Percentiles rank a stretch among this genome's conserved stretches.
These are phyloP conservation scores for Oryza glaberrima DNA, from an alignment of 176 grass and related monocot species.

Conservation along the genomic window DNA sequence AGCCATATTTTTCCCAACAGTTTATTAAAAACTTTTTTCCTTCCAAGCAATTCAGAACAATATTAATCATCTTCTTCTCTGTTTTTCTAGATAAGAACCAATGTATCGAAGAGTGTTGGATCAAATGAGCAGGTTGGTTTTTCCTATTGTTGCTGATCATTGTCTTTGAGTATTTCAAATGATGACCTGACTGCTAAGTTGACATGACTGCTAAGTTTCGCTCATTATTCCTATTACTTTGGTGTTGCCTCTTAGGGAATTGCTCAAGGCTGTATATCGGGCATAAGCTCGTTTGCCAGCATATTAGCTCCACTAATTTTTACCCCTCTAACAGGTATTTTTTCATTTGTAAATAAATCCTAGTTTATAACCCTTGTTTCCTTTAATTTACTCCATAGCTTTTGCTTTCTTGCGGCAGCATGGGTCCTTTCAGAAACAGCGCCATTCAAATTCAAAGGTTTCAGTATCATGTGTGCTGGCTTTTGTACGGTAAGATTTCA, in stretches of 20 bases:
- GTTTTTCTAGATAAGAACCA: slow-evolving; percentile 74
- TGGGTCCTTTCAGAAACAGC: slow-evolving; percentile 79
- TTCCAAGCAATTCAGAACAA: not conserved
- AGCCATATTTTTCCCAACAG: not conserved
- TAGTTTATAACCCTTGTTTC: slow-evolving; percentile 10
- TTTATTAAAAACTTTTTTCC: not conserved
- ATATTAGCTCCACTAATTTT: slow-evolving; percentile 85
- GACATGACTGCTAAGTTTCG: not conserved
- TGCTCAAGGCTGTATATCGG: slow-evolving; percentile 93
- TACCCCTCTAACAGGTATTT: slow-evolving; percentile 80
- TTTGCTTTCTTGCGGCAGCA: slow-evolving; percentile 45
- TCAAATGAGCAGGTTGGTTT: slow-evolving; percentile 78
- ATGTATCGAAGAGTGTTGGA: slow-evolving; percentile 73
- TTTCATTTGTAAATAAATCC: not conserved
- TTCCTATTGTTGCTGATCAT: not conserved
- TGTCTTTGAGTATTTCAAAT: not conserved
- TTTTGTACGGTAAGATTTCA: slow-evolving; percentile 62
- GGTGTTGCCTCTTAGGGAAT: slow-evolving; percentile 61
- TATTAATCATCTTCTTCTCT: not conserved
- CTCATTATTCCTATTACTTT: not conserved
- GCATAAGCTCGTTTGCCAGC: slow-evolving; percentile 83
- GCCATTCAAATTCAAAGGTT: slow-evolving; percentile 88
- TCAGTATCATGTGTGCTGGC: slow-evolving; percentile 86
- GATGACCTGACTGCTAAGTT: not conserved
- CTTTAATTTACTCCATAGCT: not conserved